These are phyloP conservation scores for Kalanchoe fedtschenkoi DNA, from an alignment of 164 flowering plant genomes.

Conservation along the genomic window DNA sequence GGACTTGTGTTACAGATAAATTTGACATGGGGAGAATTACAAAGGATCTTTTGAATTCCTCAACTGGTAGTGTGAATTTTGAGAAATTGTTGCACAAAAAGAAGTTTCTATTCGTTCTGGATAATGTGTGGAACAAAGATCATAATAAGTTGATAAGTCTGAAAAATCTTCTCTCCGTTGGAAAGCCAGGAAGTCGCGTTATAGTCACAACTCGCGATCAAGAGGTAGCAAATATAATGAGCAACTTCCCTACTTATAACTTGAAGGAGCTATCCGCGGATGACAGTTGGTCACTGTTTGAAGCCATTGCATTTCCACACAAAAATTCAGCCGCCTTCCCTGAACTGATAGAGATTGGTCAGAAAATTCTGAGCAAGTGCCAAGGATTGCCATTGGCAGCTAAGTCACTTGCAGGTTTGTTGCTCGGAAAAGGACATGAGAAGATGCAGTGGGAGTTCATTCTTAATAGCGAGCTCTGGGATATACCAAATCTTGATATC, in stretches of 20 bases:
- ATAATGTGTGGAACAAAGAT: conserved; percentile 12
- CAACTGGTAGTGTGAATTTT: conserved; percentile 6
- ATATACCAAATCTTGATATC: conserved; percentile 4
- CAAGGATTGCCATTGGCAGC: conserved; percentile 10
- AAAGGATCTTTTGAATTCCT: conserved; percentile 4
- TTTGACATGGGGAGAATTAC: conserved; percentile 8
- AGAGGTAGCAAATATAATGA: neutral
- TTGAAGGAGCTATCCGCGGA: neutral
- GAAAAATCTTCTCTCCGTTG: neutral
- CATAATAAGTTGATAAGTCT: conserved; percentile 6
- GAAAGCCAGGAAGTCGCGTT: conserved; percentile 9
- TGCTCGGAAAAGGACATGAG: neutral
- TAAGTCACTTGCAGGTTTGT: conserved; percentile 10
- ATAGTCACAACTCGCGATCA: conserved; percentile 13
- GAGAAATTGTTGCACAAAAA: neutral
- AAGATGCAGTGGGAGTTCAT: conserved; percentile 12
- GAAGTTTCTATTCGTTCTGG: conserved; percentile 14
- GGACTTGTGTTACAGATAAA: conserved; percentile 11
- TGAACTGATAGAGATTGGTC: conserved; percentile 3
- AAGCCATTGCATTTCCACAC: conserved; percentile 6
- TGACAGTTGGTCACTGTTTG: conserved; percentile 10
- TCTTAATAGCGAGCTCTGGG: conserved; percentile 11
- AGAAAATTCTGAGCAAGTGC: conserved; percentile 2
- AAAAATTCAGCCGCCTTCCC: neutral
- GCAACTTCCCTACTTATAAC: neutral